phyloP scores from a whole-genome alignment of 495 filamentous ascomycete genomes.

The Annulohypoxylon moriforme region DNA sequence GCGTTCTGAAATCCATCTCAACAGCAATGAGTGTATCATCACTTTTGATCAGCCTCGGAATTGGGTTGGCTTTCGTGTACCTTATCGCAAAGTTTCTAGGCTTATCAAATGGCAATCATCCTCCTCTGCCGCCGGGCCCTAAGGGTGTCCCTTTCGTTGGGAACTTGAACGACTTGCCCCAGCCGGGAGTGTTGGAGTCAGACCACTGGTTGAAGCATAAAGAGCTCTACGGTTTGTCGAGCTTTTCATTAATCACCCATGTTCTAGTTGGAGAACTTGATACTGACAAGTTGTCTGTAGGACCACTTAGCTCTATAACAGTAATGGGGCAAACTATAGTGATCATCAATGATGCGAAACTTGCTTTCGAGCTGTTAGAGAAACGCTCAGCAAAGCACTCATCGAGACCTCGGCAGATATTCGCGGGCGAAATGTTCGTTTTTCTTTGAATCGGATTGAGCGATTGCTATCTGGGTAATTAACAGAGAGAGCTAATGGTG shows the following conservation, averaged over 20 bases:
- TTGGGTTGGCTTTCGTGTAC: constrained; percentile 5
- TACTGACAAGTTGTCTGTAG: constrained; percentile 33
- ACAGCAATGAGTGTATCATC: constrained; percentile 9
- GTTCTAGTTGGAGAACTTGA: neutral
- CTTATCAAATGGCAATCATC: constrained; percentile 6
- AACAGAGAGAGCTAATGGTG: neutral
- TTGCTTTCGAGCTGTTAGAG: constrained; percentile 60
- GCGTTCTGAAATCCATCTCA: neutral
- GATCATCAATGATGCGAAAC: constrained; percentile 58
- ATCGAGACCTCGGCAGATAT: constrained; percentile 52
- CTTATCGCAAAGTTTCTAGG: constrained; percentile 12
- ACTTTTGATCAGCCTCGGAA: constrained; percentile 11
- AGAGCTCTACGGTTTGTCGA: constrained; percentile 55
- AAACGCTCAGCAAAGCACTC: constrained; percentile 60
- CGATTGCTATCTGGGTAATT: neutral
- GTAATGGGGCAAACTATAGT: constrained; percentile 61
- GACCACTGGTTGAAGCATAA: constrained; percentile 65
- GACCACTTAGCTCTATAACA: constrained; percentile 65
- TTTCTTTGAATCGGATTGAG: neutral
- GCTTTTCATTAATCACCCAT: neutral
- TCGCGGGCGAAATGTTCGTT: constrained; percentile 57
- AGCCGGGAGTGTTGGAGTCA: constrained; percentile 53
- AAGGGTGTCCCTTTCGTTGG: constrained; percentile 58
- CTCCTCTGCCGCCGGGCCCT: constrained; percentile 60
- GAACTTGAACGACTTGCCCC: constrained; percentile 60